Percentiles rank a stretch among this genome's conserved stretches.
phyloP scores from a whole-genome alignment of 1,284 basidiomycete genomes.

The Kalmanozyma brasiliensis region DNA sequence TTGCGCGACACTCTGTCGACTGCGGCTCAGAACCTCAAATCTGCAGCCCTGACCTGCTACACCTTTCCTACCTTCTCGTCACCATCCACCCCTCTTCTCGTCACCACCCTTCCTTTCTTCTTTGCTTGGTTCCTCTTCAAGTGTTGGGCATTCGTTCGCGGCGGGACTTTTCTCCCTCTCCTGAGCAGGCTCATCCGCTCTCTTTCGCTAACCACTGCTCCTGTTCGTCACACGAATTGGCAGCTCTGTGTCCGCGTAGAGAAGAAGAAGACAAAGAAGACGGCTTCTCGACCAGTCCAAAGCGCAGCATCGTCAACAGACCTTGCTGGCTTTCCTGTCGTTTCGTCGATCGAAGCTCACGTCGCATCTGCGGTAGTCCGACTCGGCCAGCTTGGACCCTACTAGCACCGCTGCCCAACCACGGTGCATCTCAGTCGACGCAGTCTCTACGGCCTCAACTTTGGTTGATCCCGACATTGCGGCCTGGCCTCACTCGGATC shows the following conservation, averaged over 20 bases:
- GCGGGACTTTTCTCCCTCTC: constrained; percentile 29
- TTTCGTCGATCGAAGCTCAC: constrained; percentile 9
- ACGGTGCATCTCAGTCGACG: no score
- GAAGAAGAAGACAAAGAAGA: constrained; percentile 33
- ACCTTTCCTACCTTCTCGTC: constrained; percentile 21
- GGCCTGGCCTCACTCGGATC: no score
- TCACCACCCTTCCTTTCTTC: not conserved
- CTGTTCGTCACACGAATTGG: constrained; percentile 19
- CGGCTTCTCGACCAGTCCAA: constrained; percentile 12
- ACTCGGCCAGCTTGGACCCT: constrained; percentile 1
- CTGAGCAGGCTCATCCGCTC: constrained; percentile 41
- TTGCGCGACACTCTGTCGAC: no score
- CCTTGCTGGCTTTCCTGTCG: constrained; percentile 12
- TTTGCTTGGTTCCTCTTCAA: constrained; percentile 37
- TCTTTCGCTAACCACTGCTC: constrained; percentile 16
- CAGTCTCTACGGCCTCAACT: no score
- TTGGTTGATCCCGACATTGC: no score
- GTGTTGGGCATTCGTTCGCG: constrained; percentile 26
- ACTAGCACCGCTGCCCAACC: no score
- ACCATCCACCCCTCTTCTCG: constrained; percentile 29
- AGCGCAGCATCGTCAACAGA: constrained; percentile 11
- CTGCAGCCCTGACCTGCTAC: not conserved
- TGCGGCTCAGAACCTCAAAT: not conserved
- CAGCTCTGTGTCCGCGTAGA: constrained; percentile 20
- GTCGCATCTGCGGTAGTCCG: constrained; percentile 5